Evolutionary conservation across 345 rosid species (phyloP), one percentile per base, ranked within the genome.

Genomic region (Citrus reticulata): DNA sequence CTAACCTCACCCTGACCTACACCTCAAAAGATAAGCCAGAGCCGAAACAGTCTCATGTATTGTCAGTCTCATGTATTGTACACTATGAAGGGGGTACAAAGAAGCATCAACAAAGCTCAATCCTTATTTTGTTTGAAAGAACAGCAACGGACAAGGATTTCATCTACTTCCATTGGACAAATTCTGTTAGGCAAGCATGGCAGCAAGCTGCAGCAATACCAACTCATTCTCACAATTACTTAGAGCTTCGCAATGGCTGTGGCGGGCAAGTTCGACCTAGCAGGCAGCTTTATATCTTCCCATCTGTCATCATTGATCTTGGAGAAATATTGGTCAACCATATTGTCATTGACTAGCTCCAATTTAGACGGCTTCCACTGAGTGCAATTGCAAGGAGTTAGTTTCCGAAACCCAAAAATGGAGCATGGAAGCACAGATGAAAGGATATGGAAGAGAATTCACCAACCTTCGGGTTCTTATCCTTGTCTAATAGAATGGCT

Each of bases 401-500:
- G 51, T 46, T 46, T 17, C 39, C 39, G 1, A 73, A 64, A 11
- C 34, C 55, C 64, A 39, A 69, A 69, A 57, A 54, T 51, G 79
- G 35, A 62, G 25, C 63, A 25, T 75, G 70, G 7, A 25, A 60
- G 3, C 54, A 14, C 65, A 32, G 17, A 22, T 7, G 7, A 14
- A 30, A 17, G 32, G 59, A 60, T 51, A n/a, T 9, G 77, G 74
- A 72, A 74, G 54, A 9, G 82, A 54, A 46, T 14, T 54, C 49
- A 70, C 54, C 32, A 65, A 93, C 98, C 97, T 91, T 91, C 19
- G 95, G 97, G 78, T 89, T 95, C 85, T 76, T 91, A 84, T 90
- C 98, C 84, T 95, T 95, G 59, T 93, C 98, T 74, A 91, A 30
- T 80, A 95, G 88, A 65, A 93, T 85, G 80, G 98, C 98, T 84